Percentiles rank a stretch among this genome's conserved stretches.
These are phyloP conservation scores for Phaeophleospora eucalypticola DNA, from an alignment of 2,329 filamentous ascomycete species.

Conservation along the genomic window DNA sequence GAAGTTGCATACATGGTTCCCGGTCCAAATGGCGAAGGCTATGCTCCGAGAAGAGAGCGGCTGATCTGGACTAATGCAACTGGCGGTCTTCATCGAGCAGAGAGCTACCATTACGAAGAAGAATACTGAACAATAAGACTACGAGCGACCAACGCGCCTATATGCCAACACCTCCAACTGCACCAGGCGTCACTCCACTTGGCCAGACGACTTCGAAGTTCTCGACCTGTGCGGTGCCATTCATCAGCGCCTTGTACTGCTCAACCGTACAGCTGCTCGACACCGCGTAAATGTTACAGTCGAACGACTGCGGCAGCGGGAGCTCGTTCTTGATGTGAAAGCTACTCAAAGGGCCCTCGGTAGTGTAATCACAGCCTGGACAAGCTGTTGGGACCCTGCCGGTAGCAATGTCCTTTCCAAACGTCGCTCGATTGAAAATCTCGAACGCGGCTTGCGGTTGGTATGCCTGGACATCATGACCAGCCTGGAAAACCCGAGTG, in stretches of 20 bases:
- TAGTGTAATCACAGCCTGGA: conserved; percentile 38
- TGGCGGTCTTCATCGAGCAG: too few species aligned
- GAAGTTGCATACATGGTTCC: too few species aligned
- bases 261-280: conserved; percentile 42
- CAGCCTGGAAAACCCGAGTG: conserved; percentile 33
- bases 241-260: conserved; percentile 39
- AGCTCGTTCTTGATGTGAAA: conserved; percentile 44
- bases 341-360: conserved; percentile 37
- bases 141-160: too few species aligned
- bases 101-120: too few species aligned
- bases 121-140: too few species aligned
- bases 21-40: too few species aligned
- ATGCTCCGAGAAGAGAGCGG: too few species aligned
- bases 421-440: conserved; percentile 52
- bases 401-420: conserved; percentile 53
- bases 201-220: conserved; percentile 41
- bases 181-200: conserved; percentile 1
- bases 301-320: conserved; percentile 34
- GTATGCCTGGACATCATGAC: conserved; percentile 36
- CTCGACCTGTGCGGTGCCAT: conserved; percentile 45
- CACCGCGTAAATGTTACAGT: conserved; percentile 44
- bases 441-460: conserved; percentile 53
- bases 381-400: conserved; percentile 36
- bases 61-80: too few species aligned
- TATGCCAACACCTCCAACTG: too few species aligned